A percentile compares a stretch with the other conserved stretches of the same genome.
These are phyloP conservation scores for Thozetella sp. DNA, from an alignment of 495 filamentous ascomycete species.

Conservation along the genomic window DNA sequence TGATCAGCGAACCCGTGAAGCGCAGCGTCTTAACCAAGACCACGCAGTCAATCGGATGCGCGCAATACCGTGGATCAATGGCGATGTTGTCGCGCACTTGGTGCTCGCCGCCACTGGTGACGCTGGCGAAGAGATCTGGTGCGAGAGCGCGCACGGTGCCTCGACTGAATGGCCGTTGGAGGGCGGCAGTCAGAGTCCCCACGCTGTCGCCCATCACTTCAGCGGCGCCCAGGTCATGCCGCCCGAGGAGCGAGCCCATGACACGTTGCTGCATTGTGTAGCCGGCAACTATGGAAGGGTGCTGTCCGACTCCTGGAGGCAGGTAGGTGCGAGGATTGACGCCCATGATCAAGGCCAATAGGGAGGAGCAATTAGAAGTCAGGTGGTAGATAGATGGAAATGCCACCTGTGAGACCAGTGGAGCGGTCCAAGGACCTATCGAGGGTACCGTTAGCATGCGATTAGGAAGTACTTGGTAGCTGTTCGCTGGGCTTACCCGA, in stretches of 20 bases:
- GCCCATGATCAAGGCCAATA: conserved; percentile 10
- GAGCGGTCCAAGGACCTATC: conserved; percentile 43
- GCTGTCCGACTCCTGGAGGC: conserved; percentile 19
- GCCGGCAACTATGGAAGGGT: conserved; percentile 37
- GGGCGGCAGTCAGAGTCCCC: conserved; percentile 30
- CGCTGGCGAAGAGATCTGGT: conserved; percentile 19
- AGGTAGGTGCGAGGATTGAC: conserved; percentile 25
- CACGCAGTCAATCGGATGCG: conserved; percentile 40
- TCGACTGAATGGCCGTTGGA: conserved; percentile 23
- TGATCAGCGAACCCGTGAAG: not conserved
- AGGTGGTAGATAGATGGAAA: conserved; percentile 34
- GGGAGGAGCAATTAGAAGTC: conserved; percentile 5
- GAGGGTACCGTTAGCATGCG: conserved; percentile 5
- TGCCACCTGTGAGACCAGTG: conserved; percentile 37
- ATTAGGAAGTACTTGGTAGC: too few relatives aligned
- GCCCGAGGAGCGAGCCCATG: conserved; percentile 30
- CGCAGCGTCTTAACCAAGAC: conserved; percentile 18
- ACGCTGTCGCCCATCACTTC: conserved; percentile 41
- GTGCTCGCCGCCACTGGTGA: conserved; percentile 9
- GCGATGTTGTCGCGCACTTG: conserved; percentile 4
- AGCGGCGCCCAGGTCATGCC: conserved; percentile 31
- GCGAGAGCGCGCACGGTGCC: conserved; percentile 21
- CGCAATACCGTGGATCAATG: conserved; percentile 34
- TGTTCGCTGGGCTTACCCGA: conserved; percentile 33
- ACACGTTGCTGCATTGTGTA: conserved; percentile 35